Evolutionary conservation across 169 alveolate species (phyloP), one percentile per base, ranked within the genome.

Genomic region (Toxoplasma gondii): DNA sequence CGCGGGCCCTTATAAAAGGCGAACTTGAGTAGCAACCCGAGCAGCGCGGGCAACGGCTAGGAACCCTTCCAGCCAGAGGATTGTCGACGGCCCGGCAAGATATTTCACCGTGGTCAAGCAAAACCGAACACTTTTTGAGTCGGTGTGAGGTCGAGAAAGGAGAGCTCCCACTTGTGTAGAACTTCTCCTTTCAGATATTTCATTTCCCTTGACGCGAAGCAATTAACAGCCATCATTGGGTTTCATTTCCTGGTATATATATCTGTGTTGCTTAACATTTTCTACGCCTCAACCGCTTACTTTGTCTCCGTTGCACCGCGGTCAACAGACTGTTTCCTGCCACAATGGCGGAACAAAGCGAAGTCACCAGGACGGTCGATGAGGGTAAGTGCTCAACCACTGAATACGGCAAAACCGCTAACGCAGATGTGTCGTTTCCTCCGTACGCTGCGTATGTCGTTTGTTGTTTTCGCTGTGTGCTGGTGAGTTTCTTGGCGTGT

Each of bases 261-360:
- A 16, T 31, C 58, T 4, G 58, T 12, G 58, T 4, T 49, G 58
- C n/a, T 64, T 64, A 1, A 10, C 29, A 10, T 64, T 64, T 16
- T 64, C 34, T 12, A 12, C 58, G 58, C 58, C 29, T 64, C 24
- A 19, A 64, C 74, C 74, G 67, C 67, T 12, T 27, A 4, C 4
- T 4, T 64, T 64, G 34, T 10, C 74, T 12, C n/a, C 7, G 74
- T 27, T 64, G 74, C 74, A 64, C 1, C 34, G 74, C 24, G 74
- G 22, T 7, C n/a, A 4, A 64, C n/a, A 16, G 9, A 9, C 67
- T 19, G 29, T n/a, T 78, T n/a, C 86, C 22, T 19, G 86, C n/a
- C 44, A 78, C 39, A 4, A 78, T 78, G 86, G 86, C 86, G 44
- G 86, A n/a, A n/a, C 86, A 78, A n/a, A 78, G 44, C 86, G 86